Base-by-base conservation (phyloP, 2,329 filamentous ascomycete genomes). In the Cordyceps pruinosa region DNA sequence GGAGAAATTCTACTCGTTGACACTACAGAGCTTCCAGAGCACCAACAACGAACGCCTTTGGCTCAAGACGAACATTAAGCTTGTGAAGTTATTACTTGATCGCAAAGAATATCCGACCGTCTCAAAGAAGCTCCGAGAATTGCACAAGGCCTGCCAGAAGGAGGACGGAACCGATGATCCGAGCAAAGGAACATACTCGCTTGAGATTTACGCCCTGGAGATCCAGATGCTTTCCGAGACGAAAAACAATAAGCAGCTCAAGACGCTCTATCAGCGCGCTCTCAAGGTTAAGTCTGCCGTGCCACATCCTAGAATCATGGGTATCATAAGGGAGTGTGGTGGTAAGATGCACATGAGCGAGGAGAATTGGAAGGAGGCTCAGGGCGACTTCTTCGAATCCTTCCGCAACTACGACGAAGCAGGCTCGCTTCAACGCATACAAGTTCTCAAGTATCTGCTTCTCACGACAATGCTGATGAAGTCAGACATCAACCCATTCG, bases 331-430 rank as follows among this genome's bases (percentile, higher is more conserved):
- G 56, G 94, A 99, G 75, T 99, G 94, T 70, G 94, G 94, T 66
- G 94, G 94, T 65, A 99, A 99, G 79, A 99, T 99, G 94, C 92
- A 97, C 76, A 97, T 99, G 94, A 94, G 89, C 71, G 94, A 99
- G 78, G 94, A 97, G 76, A 97, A 97, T 71, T 99, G 94, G 94
- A 90, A 94, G 70, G 90, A 92, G 67, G 94, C 94, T 1, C 92
- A 97, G 73, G 93, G 86, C 65, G 94, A 97, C 76, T 99, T 99
- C 73, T 97, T 97, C 72, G 94, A 99, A 72, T 96, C 93, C 1
- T 99, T 99, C 78, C 89, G 92, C 58, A 97, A 97, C 75, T 99
- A 97, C 75, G 94, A 99, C 70, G 94, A 99, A 77, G 94, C 94
- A 41, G 94, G 94, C 46, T 97, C 92, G 26, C 82, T 97, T 66